Evolutionary conservation across 2,329 filamentous ascomycete genomes (phyloP), one percentile per base, ranked within the genome.

Genomic region (Pseudocercospora fijiensis): DNA sequence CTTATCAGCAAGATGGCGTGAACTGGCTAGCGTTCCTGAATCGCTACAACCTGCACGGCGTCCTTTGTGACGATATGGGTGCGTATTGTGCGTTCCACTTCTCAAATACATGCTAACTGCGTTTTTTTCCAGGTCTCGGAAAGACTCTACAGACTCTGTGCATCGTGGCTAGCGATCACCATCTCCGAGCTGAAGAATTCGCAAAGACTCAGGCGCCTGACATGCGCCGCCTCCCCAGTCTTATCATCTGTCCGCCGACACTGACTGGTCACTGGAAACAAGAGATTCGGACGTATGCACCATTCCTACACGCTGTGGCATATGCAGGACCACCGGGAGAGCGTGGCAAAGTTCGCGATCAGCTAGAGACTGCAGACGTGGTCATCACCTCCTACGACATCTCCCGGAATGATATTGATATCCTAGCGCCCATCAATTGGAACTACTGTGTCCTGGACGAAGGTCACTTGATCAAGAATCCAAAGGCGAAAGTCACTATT

Each of bases 11-110:
- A 77, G 95, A 99, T 60, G 95, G 95, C 76, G 94, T 99, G 74
- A 99, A 99, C 75, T 99, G 95, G 95, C 86, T 99, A 58, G 89
- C 96, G 62, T 99, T 99, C 80, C 88, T 99, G 70, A 99, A 99
- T 76, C 93, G 93, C 63, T 99, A 98, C 76, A 94, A 99, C 73
- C 86, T 99, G 1, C 96, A 99, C 72, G 95, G 95, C 56, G 97
- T 99, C 77, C 90, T 99, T 64, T 99, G 95, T 75, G 95, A 99
- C 74, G 95, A 99, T 76, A 99, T 99, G 95, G 95, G 95, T 53
- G 11, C 11, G 45, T 49, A 24, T 49, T 11, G 2, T 22, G 20
- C 13, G 9, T 22, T 49, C 45, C 22, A 3, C 4, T 13, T 49
- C 20, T 22, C 13, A 10, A 22, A 5, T 16, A 4, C 24, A 13